These are phyloP conservation scores for Chamaecrista fasciculata DNA, from an alignment of 306 rosid genomes.

Conservation along the genomic window DNA sequence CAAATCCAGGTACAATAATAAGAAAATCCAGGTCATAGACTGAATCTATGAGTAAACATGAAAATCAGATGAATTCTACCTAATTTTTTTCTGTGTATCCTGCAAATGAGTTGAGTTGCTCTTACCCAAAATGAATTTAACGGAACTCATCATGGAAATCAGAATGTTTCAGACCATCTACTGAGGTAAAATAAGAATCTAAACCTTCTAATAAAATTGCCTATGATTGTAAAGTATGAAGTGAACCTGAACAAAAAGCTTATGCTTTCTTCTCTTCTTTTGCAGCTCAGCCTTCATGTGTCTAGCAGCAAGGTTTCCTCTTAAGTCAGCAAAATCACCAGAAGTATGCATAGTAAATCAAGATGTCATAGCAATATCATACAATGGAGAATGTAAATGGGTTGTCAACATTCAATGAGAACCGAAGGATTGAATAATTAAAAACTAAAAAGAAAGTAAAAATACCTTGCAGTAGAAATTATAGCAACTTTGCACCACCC, in stretches of 20 bases:
- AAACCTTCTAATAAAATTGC: conserved; percentile 18
- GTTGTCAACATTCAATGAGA: conserved; percentile 36
- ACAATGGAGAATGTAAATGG: conserved; percentile 42
- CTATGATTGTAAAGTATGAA: conserved; percentile 15
- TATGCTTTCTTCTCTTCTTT: conserved; percentile 25
- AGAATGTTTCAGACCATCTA: conserved; percentile 95
- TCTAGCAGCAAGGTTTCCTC: conserved; percentile 80
- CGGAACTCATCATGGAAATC: too few species aligned
- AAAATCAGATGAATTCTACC: too few species aligned
- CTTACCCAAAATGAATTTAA: too few species aligned
- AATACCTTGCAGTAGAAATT: too few species aligned
- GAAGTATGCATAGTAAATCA: conserved; percentile 45
- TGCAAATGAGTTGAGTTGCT: too few species aligned
- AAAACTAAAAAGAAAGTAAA: too few species aligned
- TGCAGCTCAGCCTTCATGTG: conserved; percentile 99
- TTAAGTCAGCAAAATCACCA: conserved; percentile 43
- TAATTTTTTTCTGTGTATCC: too few species aligned
- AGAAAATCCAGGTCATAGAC: too few species aligned
- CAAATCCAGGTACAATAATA: too few species aligned
- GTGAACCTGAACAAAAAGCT: conserved; percentile 14
- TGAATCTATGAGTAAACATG: too few species aligned
- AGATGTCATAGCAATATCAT: conserved; percentile 43
- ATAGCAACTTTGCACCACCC: too few species aligned
- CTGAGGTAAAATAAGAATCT: conserved; percentile 59
- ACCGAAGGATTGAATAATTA: too few species aligned